phyloP scores from a whole-genome alignment of 2,329 filamentous ascomycete genomes.

The Bisporella sp. region DNA sequence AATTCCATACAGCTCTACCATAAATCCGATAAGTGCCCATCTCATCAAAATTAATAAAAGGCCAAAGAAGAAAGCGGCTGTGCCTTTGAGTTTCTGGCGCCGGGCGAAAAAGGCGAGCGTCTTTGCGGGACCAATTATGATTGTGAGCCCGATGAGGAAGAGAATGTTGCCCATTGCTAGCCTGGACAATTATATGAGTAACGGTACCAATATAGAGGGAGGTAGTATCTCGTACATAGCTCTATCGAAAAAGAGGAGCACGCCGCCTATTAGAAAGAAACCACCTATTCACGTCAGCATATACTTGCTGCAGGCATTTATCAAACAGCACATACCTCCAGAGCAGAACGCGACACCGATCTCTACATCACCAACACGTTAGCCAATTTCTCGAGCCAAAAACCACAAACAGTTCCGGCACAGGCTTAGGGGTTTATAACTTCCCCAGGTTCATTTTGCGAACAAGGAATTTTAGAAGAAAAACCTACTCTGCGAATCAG shows the following conservation, averaged over 20 bases:
- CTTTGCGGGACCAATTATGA: slow-evolving; percentile 90
- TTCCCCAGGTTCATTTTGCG: not conserved
- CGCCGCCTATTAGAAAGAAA: slow-evolving; percentile 89
- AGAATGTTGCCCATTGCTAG: slow-evolving; percentile 99
- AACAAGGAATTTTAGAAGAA: not conserved
- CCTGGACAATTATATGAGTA: slow-evolving; percentile 38
- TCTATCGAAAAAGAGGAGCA: slow-evolving; percentile 96
- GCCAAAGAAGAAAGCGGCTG: slow-evolving; percentile 77
- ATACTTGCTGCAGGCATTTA: not conserved
- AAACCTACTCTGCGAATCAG: slow-evolving; percentile 84
- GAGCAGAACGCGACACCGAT: slow-evolving; percentile 97
- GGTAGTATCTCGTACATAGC: slow-evolving; percentile 61
- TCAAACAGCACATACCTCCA: slow-evolving; percentile 62
- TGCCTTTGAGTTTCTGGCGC: slow-evolving; percentile 87
- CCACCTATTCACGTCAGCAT: slow-evolving; percentile 52
- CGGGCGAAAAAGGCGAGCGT: slow-evolving; percentile 92
- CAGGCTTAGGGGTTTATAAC: slow-evolving; percentile 7
- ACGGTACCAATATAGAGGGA: not conserved
- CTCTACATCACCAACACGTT: slow-evolving; percentile 48
- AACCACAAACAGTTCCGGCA: slow-evolving; percentile 14
- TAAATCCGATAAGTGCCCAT: slow-evolving; percentile 88
- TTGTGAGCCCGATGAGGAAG: slow-evolving; percentile 91
- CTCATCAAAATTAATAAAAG: slow-evolving; percentile 79
- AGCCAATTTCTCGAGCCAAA: slow-evolving; percentile 16
- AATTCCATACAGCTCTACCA: slow-evolving; percentile 88